Percentiles rank a stretch among this genome's conserved stretches.
These are phyloP conservation scores for Cryptococcus sp. DNA, from an alignment of 1,284 basidiomycete genomes.

Conservation along the genomic window DNA sequence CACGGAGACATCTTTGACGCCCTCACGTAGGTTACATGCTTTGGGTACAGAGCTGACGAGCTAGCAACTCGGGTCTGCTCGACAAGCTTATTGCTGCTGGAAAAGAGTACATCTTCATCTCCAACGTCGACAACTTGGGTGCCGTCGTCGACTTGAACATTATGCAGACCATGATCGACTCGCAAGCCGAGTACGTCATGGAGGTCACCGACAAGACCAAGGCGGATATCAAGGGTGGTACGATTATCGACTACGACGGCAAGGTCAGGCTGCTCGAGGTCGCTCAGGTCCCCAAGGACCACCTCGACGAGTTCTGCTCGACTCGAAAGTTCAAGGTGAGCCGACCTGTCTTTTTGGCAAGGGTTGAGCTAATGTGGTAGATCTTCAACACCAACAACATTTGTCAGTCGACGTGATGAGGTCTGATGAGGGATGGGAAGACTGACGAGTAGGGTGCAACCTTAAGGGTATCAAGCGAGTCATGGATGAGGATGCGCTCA, in stretches of 20 bases:
- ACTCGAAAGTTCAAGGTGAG: slow-evolving; percentile 66
- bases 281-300: slow-evolving; percentile 96
- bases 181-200: slow-evolving; percentile 87
- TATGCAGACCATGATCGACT: slow-evolving; percentile 79
- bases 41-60: neutral
- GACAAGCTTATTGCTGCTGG: slow-evolving; percentile 91
- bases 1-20: slow-evolving; percentile 73
- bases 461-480: slow-evolving; percentile 87
- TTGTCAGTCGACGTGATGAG: slow-evolving; percentile 13
- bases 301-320: slow-evolving; percentile 97
- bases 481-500: slow-evolving; percentile 76
- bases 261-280: slow-evolving; percentile 93
- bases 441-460: slow-evolving; percentile 71
- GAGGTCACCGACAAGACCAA: slow-evolving; percentile 99
- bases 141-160: slow-evolving; percentile 72
- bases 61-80: slow-evolving; percentile 89
- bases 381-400: slow-evolving; percentile 71
- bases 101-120: slow-evolving; percentile 99
- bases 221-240: slow-evolving; percentile 99
- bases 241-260: slow-evolving; percentile 94
- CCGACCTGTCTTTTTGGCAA: no score
- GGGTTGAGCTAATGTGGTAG: slow-evolving; percentile 7
- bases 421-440: neutral
- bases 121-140: slow-evolving; percentile 98
- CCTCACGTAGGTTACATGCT: slow-evolving; percentile 29